Percentiles rank a stretch among this genome's conserved stretches.
Conservation (phyloP, 164 flowering plant species). For the Berberis thunbergii region DNA sequence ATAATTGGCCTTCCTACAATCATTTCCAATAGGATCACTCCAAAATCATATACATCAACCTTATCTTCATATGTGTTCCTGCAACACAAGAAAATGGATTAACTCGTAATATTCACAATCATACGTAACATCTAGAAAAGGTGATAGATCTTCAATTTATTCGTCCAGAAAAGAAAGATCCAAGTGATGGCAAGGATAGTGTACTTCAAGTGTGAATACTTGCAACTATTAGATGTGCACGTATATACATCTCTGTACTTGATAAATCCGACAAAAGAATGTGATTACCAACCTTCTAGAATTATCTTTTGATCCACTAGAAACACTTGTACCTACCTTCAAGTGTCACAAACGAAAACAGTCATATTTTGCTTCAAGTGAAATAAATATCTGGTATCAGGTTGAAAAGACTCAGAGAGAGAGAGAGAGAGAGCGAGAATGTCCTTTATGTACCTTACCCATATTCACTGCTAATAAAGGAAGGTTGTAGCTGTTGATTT, state of each 20-base stretch:
- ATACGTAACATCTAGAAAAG: too few relatives aligned
- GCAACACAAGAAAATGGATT: slow-evolving; percentile 11
- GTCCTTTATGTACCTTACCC: slow-evolving; percentile 32
- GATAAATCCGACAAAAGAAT: neutral
- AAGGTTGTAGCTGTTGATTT: slow-evolving; percentile 80
- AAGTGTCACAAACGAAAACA: slow-evolving; percentile 6
- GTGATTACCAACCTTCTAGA: slow-evolving; percentile 30
- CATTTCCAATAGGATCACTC: slow-evolving; percentile 70
- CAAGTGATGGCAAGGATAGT: too few relatives aligned
- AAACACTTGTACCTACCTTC: slow-evolving; percentile 37
- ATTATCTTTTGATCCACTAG: slow-evolving; percentile 30
- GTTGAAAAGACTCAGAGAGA: neutral
- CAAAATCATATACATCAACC: slow-evolving; percentile 67
- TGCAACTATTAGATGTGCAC: too few relatives aligned
- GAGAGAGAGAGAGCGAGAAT: too few relatives aligned
- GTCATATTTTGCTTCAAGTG: neutral
- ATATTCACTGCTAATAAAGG: slow-evolving; percentile 55
- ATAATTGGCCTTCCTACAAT: slow-evolving; percentile 50
- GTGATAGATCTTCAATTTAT: too few relatives aligned
- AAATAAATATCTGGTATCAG: neutral
- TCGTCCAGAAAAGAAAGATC: too few relatives aligned
- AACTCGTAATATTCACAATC: neutral
- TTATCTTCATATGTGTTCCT: slow-evolving; percentile 46
- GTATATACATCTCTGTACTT: neutral
- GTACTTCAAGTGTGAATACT: too few relatives aligned